Conservation (phyloP, 768 basidiomycete genomes). For the Nidularia pulvinata region DNA sequence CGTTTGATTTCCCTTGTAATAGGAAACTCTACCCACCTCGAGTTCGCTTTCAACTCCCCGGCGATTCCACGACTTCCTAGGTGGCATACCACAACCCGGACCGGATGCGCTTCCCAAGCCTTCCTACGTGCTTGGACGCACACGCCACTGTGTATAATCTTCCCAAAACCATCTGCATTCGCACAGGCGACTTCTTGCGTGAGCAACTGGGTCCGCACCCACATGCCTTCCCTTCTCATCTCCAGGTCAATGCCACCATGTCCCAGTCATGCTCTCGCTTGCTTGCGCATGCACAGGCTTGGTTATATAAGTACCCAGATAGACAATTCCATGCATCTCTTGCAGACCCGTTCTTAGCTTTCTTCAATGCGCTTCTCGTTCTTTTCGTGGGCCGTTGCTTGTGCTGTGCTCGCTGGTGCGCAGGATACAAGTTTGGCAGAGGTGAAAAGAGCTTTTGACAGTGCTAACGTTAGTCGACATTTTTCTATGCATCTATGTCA, state of each 20-base stretch:
- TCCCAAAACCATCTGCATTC: not conserved
- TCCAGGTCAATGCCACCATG: too few relatives aligned
- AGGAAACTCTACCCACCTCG: too few relatives aligned
- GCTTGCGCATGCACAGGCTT: too few relatives aligned
- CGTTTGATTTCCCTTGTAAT: too few relatives aligned
- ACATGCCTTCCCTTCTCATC: too few relatives aligned
- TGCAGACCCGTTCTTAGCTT: too few relatives aligned
- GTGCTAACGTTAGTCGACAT: constrained; percentile 18
- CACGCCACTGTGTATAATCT: not conserved
- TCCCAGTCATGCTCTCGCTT: too few relatives aligned
- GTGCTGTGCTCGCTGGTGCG: constrained; percentile 8
- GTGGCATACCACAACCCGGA: not conserved
- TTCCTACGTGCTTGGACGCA: not conserved
- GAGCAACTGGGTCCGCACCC: not conserved
- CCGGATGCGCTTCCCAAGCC: not conserved
- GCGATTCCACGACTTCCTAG: too few relatives aligned
- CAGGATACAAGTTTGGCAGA: constrained; percentile 23
- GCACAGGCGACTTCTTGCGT: not conserved
- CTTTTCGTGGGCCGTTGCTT: not conserved
- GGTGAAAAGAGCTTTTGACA: constrained; percentile 24
- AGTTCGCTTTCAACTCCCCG: too few relatives aligned
- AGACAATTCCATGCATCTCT: too few relatives aligned
- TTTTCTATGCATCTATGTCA: not conserved
- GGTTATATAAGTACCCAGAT: too few relatives aligned
- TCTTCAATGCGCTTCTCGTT: not conserved